A percentile compares a stretch with the other conserved stretches of the same genome.
phyloP scores from a whole-genome alignment of 441 rosid genomes.

The Aquilaria agallochum region DNA sequence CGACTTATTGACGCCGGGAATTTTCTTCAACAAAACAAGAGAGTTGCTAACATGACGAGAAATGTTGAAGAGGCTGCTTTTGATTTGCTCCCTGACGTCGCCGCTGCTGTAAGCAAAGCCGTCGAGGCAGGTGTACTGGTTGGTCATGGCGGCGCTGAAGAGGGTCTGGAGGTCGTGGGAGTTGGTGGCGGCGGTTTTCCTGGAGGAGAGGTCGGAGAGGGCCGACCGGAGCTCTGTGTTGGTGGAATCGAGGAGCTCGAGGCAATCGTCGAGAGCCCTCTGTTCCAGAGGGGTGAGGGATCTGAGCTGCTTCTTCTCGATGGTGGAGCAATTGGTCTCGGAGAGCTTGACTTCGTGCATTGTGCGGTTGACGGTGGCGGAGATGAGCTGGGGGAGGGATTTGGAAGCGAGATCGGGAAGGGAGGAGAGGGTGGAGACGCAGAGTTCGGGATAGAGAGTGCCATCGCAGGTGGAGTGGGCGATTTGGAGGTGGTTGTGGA shows the following conservation, averaged over 20 bases:
- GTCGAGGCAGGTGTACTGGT: constrained; percentile 64
- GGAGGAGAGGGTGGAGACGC: constrained; percentile 50
- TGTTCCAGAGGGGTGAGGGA: constrained; percentile 27
- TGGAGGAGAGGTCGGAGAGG: constrained; percentile 26
- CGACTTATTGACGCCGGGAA: constrained; percentile 26
- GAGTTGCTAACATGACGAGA: constrained; percentile 46
- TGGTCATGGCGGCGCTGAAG: constrained; percentile 52
- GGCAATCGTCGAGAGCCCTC: constrained; percentile 45
- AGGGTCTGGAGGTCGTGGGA: constrained; percentile 38
- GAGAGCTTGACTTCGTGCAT: constrained; percentile 39
- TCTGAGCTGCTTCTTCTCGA: constrained; percentile 19
- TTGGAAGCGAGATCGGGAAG: constrained; percentile 44
- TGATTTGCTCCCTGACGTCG: constrained; percentile 22
- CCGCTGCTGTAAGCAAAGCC: constrained; percentile 40
- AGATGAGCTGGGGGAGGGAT: constrained; percentile 43
- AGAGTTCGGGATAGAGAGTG: constrained; percentile 53
- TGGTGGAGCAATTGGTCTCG: constrained; percentile 37
- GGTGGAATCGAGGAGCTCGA: constrained; percentile 37
- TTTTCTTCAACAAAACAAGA: constrained; percentile 41
- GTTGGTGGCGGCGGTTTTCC: constrained; percentile 14
- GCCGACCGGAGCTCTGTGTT: constrained; percentile 30
- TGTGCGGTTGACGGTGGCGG: constrained; percentile 48
- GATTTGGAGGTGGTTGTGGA: constrained; percentile 32
- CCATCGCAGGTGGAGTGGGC: constrained; percentile 48
- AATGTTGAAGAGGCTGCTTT: constrained; percentile 31